Evolutionary conservation across 352 stramenopile species (phyloP).

Genomic region (Phytopythium helicoides): DNA sequence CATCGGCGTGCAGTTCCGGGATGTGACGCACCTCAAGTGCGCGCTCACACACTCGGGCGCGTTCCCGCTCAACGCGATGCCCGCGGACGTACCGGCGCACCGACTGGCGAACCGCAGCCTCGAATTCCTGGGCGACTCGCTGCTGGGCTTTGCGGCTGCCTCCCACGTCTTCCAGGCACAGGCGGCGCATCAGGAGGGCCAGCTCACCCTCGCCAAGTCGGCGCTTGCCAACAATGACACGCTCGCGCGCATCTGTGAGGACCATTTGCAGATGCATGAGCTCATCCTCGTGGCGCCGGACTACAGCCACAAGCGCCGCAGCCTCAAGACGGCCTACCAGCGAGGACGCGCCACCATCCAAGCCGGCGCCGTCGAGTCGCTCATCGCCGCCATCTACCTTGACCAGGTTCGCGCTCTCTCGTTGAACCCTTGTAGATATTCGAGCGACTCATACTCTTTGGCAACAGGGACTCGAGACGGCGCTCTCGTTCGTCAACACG

Average conservation of each 20-base stretch:
- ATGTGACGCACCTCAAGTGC: constrained; percentile 58
- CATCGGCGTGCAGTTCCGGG: constrained; percentile 59
- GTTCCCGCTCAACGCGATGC: constrained; percentile 40
- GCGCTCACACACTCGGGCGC: constrained; percentile 76
- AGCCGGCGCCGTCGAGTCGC: constrained; percentile 65
- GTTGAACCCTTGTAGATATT: no score
- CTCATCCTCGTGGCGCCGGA: constrained; percentile 56
- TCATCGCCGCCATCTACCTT: constrained; percentile 77
- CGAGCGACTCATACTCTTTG: no score
- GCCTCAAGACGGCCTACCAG: constrained; percentile 20
- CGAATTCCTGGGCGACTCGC: constrained; percentile 79
- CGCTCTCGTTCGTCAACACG: constrained; percentile 62
- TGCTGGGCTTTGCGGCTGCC: constrained; percentile 60
- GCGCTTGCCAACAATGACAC: constrained; percentile 78
- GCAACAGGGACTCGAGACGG: constrained; percentile 62
- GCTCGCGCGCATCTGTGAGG: constrained; percentile 57
- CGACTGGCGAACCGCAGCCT: constrained; percentile 80
- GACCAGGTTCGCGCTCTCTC: constrained; percentile 18
- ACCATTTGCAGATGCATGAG: constrained; percentile 55
- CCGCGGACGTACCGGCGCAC: constrained; percentile 35
- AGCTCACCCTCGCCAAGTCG: constrained; percentile 67
- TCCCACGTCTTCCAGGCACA: constrained; percentile 75
- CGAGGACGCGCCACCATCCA: constrained; percentile 73
- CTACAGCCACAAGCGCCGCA: constrained; percentile 31
- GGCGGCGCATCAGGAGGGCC: constrained; percentile 65